phyloP scores from a whole-genome alignment of 768 basidiomycete species.

The Mycena galericulata region DNA sequence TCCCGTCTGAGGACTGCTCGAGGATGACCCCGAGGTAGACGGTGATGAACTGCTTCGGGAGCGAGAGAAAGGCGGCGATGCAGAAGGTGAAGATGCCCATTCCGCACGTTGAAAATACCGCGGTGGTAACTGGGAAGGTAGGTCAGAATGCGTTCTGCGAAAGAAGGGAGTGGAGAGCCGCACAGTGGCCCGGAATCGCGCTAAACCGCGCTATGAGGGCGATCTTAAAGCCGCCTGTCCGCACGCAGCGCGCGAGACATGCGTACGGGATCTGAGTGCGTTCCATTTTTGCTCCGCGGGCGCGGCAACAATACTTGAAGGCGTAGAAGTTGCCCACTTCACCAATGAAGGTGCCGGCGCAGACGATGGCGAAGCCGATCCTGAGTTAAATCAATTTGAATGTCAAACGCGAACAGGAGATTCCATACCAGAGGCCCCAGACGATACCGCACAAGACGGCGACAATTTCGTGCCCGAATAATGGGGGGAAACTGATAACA shows the following conservation, averaged over 20 bases:
- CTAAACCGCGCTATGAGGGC: slow-evolving; percentile 82
- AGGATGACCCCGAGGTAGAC: slow-evolving; percentile 91
- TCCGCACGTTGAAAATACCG: slow-evolving; percentile 90
- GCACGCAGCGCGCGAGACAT: slow-evolving; percentile 74
- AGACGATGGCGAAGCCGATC: slow-evolving; percentile 88
- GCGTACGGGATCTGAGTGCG: slow-evolving; percentile 68
- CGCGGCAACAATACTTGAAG: slow-evolving; percentile 83
- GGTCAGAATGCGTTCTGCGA: slow-evolving; percentile 18
- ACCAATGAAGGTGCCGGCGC: slow-evolving; percentile 85
- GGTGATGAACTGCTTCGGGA: slow-evolving; percentile 92
- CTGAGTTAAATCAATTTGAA: no score
- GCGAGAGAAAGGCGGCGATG: slow-evolving; percentile 82
- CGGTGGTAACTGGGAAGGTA: slow-evolving; percentile 78
- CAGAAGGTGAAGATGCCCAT: slow-evolving; percentile 85
- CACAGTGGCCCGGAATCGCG: slow-evolving; percentile 90
- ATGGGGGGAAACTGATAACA: slow-evolving; percentile 88
- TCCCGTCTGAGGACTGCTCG: slow-evolving; percentile 60
- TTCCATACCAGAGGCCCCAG: slow-evolving; percentile 77
- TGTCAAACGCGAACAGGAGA: no score
- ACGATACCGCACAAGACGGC: slow-evolving; percentile 90
- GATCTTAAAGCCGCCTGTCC: slow-evolving; percentile 90
- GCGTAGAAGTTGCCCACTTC: slow-evolving; percentile 92
- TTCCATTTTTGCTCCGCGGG: slow-evolving; percentile 82
- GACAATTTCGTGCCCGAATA: slow-evolving; percentile 94
- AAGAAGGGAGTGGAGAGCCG: slow-evolving; percentile 40